These are phyloP conservation scores for Coprinopsis strossmayeri DNA, from an alignment of 768 basidiomycete species.

Conservation along the genomic window DNA sequence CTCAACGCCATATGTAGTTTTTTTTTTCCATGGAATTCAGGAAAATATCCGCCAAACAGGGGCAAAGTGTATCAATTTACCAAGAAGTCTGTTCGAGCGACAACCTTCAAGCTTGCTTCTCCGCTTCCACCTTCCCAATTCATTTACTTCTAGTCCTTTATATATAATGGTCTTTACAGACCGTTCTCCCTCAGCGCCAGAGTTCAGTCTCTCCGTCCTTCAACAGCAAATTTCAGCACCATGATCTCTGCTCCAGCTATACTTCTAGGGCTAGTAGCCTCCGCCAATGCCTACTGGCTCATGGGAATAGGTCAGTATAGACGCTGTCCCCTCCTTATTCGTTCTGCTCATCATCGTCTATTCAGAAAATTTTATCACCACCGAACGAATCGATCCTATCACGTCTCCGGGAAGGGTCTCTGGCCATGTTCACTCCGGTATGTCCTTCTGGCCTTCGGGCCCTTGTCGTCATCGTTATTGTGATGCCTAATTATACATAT, in stretches of 20 bases:
- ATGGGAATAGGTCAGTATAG: constrained; percentile 31
- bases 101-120: not conserved
- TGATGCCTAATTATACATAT: too few species aligned
- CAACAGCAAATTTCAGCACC: constrained; percentile 13
- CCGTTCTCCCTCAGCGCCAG: not conserved
- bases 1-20: not conserved
- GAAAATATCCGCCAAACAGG: constrained; percentile 1
- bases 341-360: not conserved
- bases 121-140: constrained; percentile 1
- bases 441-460: not conserved
- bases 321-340: not conserved
- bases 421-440: constrained; percentile 22
- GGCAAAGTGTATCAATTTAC: not conserved
- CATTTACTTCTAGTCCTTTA: not conserved
- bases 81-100: not conserved
- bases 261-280: constrained; percentile 22
- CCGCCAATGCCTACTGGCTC: constrained; percentile 39
- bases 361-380: constrained; percentile 29
- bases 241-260: constrained; percentile 27
- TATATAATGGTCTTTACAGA: not conserved
- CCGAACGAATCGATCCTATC: constrained; percentile 38
- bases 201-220: constrained; percentile 20
- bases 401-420: constrained; percentile 33
- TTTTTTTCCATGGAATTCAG: not conserved
- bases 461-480: not conserved